Conservation (phyloP, 306 rosid genomes). For the Cicer yamashitae region DNA sequence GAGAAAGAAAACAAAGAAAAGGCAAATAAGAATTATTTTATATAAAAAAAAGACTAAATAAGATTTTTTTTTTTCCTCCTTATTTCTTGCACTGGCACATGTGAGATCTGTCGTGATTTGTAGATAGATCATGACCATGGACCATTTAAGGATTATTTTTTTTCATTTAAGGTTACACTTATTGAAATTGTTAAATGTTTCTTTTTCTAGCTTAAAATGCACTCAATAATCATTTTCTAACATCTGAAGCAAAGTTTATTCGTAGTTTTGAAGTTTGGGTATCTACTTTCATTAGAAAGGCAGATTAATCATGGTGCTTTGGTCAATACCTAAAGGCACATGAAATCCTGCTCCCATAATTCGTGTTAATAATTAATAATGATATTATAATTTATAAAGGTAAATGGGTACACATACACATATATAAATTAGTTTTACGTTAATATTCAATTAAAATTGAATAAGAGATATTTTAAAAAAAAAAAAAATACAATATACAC, state of each 20-base stretch:
- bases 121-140: constrained; percentile 1
- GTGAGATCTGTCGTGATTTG: constrained; percentile 25
- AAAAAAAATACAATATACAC: no score
- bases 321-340: constrained; percentile 43
- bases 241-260: constrained; percentile 59
- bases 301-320: constrained; percentile 38
- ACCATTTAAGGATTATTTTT: not conserved
- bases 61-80: not conserved
- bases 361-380: constrained; percentile 8
- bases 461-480: no score
- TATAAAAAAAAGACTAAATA: not conserved
- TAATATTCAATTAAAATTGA: no score
- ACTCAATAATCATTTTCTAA: constrained; percentile 55
- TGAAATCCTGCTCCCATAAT: constrained; percentile 26
- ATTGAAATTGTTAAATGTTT: constrained; percentile 14
- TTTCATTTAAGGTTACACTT: not conserved
- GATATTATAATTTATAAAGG: not conserved
- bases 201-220: constrained; percentile 48
- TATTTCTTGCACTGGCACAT: not conserved
- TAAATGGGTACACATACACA: not conserved
- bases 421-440: no score
- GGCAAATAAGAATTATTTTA: no score
- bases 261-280: constrained; percentile 62
- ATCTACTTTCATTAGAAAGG: constrained; percentile 37
- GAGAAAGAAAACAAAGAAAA: no score